Evolutionary conservation across 805 yeast genomes (phyloP), one percentile per base, ranked within the genome.

Genomic region (Metschnikowia colocasiae): DNA sequence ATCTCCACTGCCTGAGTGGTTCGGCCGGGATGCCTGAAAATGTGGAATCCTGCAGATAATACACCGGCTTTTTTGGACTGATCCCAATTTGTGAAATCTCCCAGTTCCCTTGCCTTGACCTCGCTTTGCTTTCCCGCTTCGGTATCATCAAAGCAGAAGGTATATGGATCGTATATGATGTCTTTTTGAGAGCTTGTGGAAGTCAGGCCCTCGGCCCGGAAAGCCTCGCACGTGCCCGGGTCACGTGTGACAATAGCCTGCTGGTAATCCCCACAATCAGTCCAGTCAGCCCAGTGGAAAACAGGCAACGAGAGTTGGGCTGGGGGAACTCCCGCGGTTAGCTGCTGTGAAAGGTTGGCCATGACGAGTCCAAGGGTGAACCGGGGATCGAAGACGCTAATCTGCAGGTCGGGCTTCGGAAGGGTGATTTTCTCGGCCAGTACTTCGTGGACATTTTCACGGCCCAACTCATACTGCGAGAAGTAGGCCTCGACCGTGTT

Each of bases 11-110:
- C 54, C 38, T 52, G 59, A 1, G 60, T 53, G 0, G 71, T 58
- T 33, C 74, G 61, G 20, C 68, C 69, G 1, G 71, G 55, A 48
- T 65, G 57, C n/a, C 43, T 41, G 43, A 59, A 65, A 1, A 75
- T 60, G 51, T 74, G 78, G 51, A 71, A 72, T 8, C 27, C 42
- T 29, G 42, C 42, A 27, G 34, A 27, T n/a, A 39, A 6, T 9
- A 13, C 26, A 4, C 27, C 38, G 8, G 16, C 34, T 16, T 10
- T 25, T 23, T 5, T 32, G 18, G 34, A 9, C 10, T 9, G 37
- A 37, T 26, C 25, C 31, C 45, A 41, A 42, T 8, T 55, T 51
- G 32, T 47, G 47, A 45, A 59, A 6, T 39, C 42, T 9, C 16
- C 26, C 34, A 4, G 3, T 53, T 3, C 54, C 54, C 13, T 54